Evolutionary conservation across 805 yeast species (phyloP), one percentile per base, ranked within the genome.

Genomic region (Candida coleopterorum): DNA sequence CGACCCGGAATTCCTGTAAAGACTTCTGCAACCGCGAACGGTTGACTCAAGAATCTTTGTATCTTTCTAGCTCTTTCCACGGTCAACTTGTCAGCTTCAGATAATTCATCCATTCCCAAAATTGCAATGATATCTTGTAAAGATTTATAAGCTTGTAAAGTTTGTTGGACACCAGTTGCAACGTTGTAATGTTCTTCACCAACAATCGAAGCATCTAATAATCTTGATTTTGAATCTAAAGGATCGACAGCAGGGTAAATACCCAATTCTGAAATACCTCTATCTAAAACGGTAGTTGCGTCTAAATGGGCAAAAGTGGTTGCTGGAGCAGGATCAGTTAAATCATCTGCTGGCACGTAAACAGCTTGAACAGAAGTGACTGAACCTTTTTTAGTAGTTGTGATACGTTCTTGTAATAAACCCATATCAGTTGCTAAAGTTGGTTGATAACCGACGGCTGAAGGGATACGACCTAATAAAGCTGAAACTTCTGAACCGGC

Each of bases 401-500:
- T 93, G 75, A 93, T 93, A 81, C 98, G 90, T 80, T 93, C 98
- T 81, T 93, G 98, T 68, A 93, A 80, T 68, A 87, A 80, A 87
- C 98, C 98, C 98, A 93, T 93, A 88, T 93, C 98, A 64, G 98
- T 93, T 77, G 98, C 96, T 76, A 90, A 81, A 59, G 98, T 90
- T 73, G 98, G 98, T 79, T 90, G 98, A 76, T 90, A 90, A 86
- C 98, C 98, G 87, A 93, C 98, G 60, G 98, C 98, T 55, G 98
- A 93, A 72, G 98, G 98, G 70, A 90, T 90, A 86, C 98, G 96
- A 77, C 98, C 98, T 68, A 90, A 79, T 75, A 90, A 79, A 56
- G 98, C 98, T 69, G 97, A 90, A 69, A 93, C 98, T 79, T 90
- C 98, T 55, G 98, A 93, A 86, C 98, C 98, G 68, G 98, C 98